Percentiles rank a stretch among this genome's conserved stretches.
phyloP scores from a whole-genome alignment of 208 protist species.

The Crithidia fasciculata region DNA sequence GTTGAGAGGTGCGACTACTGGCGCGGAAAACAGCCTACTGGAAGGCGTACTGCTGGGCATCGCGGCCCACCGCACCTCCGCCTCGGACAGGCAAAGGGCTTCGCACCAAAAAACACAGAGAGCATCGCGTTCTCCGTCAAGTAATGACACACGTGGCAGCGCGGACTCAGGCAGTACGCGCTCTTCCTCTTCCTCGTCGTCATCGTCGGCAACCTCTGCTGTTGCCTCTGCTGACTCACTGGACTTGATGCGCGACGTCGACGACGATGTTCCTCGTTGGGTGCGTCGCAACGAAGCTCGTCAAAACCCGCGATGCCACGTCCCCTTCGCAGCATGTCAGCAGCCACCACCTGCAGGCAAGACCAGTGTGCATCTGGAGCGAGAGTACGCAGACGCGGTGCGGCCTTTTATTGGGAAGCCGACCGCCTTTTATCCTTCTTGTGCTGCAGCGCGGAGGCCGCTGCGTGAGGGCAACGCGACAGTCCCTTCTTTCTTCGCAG shows the following conservation, averaged over 20 bases:
- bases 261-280: slow-evolving; percentile 36
- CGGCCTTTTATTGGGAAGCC: slow-evolving; percentile 24
- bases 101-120: no score
- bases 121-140: background rate
- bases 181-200: no score
- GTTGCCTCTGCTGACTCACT: background rate
- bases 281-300: slow-evolving; percentile 19
- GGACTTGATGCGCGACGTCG: slow-evolving; percentile 15
- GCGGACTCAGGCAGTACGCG: background rate
- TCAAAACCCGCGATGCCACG: background rate
- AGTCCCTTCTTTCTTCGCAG: background rate
- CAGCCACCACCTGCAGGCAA: background rate
- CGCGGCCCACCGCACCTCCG: background rate
- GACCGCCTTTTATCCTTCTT: slow-evolving; percentile 19
- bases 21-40: background rate
- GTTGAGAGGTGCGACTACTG: no score
- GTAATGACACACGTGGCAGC: background rate
- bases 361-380: background rate
- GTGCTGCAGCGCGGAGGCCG: slow-evolving; percentile 11
- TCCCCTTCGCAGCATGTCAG: background rate
- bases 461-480: background rate
- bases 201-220: no score
- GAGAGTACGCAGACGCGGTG: slow-evolving; percentile 3
- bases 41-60: slow-evolving; percentile 17
- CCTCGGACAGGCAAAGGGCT: background rate